Evolutionary conservation across 139 green algal species (phyloP).

Genomic region (Chlorella sp.): DNA sequence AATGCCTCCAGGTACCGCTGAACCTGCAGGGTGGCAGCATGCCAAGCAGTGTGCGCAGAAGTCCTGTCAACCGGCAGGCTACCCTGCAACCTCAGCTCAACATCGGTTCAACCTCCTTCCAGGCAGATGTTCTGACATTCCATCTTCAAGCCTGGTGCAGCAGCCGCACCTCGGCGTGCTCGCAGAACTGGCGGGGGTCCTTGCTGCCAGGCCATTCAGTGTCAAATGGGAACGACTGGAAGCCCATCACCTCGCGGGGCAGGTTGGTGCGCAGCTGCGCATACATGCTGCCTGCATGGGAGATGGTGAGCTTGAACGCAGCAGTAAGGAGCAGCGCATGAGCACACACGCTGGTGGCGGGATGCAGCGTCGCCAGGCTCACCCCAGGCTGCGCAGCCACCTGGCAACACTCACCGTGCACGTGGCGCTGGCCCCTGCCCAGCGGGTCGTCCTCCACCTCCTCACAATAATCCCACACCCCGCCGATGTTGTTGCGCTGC

Average conservation of each 20-base stretch:
- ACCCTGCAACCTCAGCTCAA: too few species aligned
- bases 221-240: conserved; percentile 74
- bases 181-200: conserved; percentile 54
- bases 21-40: conserved; percentile 43
- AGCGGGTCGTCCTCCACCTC: conserved; percentile 49
- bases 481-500: conserved; percentile 50
- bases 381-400: conserved; percentile 11
- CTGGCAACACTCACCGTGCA: background rate
- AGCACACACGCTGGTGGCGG: too few species aligned
- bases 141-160: too few species aligned
- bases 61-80: too few species aligned
- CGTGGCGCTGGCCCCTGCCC: background rate
- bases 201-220: conserved; percentile 24
- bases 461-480: conserved; percentile 72
- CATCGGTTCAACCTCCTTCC: too few species aligned
- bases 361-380: too few species aligned
- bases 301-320: background rate
- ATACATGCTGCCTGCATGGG: conserved; percentile 73
- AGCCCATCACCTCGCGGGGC: conserved; percentile 78
- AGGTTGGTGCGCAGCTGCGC: conserved; percentile 78
- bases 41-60: too few species aligned
- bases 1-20: conserved; percentile 65
- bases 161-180: conserved; percentile 46
- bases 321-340: conserved; percentile 20
- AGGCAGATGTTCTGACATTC: too few species aligned